Evolutionary conservation across 768 basidiomycete species (phyloP).

Genomic region (Naganishia vishniacii): DNA sequence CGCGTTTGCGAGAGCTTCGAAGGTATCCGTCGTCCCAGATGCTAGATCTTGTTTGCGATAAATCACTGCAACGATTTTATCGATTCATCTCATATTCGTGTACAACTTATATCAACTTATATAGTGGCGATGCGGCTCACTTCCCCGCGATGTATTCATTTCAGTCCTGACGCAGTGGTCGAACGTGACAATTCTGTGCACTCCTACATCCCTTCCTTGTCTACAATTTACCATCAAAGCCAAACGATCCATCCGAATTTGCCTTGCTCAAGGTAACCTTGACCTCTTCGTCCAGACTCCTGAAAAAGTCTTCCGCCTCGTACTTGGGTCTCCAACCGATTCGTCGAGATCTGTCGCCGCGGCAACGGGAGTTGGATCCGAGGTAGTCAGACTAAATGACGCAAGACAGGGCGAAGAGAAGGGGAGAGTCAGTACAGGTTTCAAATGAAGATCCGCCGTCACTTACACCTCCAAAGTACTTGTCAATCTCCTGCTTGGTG

Average conservation of each 20-base stretch:
- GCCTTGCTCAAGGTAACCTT: constrained; percentile 18
- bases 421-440: background rate
- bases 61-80: too few species aligned
- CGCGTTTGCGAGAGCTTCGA: too few species aligned
- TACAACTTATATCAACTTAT: too few species aligned
- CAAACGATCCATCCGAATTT: constrained; percentile 8
- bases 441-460: background rate
- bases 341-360: constrained; percentile 38
- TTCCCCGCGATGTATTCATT: too few species aligned
- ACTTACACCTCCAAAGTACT: constrained; percentile 40
- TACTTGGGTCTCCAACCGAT: constrained; percentile 46
- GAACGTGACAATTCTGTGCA: too few species aligned
- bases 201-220: too few species aligned
- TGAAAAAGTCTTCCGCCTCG: constrained; percentile 30
- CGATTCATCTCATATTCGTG: too few species aligned
- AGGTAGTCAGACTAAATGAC: constrained; percentile 23
- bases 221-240: constrained; percentile 22
- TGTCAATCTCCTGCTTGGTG: constrained; percentile 41
- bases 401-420: background rate
- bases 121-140: too few species aligned
- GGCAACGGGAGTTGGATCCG: constrained; percentile 39
- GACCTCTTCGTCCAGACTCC: constrained; percentile 25
- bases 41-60: too few species aligned
- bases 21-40: too few species aligned
- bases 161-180: too few species aligned